Conservation (phyloP, 2,329 filamentous ascomycete genomes). For the Zymoseptoria crescenta region DNA sequence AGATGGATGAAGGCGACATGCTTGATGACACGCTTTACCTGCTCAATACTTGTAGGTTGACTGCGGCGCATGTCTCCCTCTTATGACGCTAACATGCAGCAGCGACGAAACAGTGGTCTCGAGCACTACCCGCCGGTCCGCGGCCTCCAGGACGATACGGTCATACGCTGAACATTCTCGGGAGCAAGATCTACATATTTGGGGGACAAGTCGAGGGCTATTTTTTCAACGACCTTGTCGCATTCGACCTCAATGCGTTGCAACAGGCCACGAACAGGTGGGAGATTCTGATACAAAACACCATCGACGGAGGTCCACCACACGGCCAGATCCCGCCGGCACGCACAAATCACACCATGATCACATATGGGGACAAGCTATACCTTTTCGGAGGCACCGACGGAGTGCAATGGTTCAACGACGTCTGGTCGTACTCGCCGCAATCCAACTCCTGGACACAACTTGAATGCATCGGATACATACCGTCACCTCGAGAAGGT, state of each 20-base stretch:
- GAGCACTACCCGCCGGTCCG: conserved; percentile 77
- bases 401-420: conserved; percentile 95
- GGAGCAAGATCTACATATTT: conserved; percentile 95
- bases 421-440: conserved; percentile 95
- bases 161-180: conserved; percentile 90
- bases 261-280: conserved; percentile 87
- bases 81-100: conserved; percentile 4
- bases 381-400: conserved; percentile 98
- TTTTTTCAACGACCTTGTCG: conserved; percentile 95
- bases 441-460: conserved; percentile 74
- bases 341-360: conserved; percentile 86
- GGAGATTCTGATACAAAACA: conserved; percentile 82
- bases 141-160: conserved; percentile 88
- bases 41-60: conserved; percentile 82
- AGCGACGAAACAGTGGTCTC: conserved; percentile 98
- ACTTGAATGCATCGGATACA: conserved; percentile 94
- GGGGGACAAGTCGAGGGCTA: conserved; percentile 94
- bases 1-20: conserved; percentile 84
- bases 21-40: conserved; percentile 94
- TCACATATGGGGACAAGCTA: conserved; percentile 87
- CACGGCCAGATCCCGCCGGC: conserved; percentile 70
- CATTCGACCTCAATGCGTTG: conserved; percentile 90
- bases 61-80: not conserved
- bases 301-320: conserved; percentile 52
- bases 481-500: conserved; percentile 85